Percentiles rank a stretch among this genome's conserved stretches.
Evolutionary conservation across 176 grass and related monocot species (phyloP).

Genomic region (Triticum aestivum): DNA sequence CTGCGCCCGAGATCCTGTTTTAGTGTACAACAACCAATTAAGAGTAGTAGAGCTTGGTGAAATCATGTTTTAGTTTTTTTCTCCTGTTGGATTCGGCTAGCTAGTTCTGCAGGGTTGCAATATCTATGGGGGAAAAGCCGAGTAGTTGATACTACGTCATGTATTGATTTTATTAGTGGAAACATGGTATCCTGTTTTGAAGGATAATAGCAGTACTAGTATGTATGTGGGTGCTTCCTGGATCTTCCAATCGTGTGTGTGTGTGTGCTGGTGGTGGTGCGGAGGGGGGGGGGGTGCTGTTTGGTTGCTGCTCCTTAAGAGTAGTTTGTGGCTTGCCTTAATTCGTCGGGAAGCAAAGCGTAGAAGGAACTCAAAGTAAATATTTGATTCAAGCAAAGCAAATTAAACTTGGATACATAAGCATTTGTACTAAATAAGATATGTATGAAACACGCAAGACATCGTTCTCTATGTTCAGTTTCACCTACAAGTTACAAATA

Average conservation of each 20-base stretch:
- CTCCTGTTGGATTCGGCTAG: background rate
- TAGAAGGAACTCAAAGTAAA: background rate
- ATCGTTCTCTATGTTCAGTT: background rate
- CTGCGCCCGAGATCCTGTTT: background rate
- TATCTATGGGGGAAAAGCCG: background rate
- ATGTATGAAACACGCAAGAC: background rate
- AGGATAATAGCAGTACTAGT: background rate
- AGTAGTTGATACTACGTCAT: background rate
- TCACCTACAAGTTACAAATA: background rate
- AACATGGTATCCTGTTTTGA: background rate
- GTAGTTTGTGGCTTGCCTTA: background rate
- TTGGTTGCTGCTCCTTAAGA: background rate
- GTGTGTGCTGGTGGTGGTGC: too few species aligned
- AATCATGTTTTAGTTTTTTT: background rate
- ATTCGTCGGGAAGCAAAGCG: background rate
- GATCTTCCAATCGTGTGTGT: background rate
- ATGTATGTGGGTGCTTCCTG: background rate
- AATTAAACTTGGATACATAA: background rate
- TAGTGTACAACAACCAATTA: background rate
- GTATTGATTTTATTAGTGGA: constrained; percentile 15
- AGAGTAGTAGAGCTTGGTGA: background rate
- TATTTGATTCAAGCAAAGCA: background rate
- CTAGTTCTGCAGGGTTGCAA: background rate
- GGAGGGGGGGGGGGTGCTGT: too few species aligned
- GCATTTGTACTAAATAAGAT: background rate